Evolutionary conservation across 257 asterid species (phyloP), one percentile per base, ranked within the genome.

Genomic region (Nicotiana noctiflora): DNA sequence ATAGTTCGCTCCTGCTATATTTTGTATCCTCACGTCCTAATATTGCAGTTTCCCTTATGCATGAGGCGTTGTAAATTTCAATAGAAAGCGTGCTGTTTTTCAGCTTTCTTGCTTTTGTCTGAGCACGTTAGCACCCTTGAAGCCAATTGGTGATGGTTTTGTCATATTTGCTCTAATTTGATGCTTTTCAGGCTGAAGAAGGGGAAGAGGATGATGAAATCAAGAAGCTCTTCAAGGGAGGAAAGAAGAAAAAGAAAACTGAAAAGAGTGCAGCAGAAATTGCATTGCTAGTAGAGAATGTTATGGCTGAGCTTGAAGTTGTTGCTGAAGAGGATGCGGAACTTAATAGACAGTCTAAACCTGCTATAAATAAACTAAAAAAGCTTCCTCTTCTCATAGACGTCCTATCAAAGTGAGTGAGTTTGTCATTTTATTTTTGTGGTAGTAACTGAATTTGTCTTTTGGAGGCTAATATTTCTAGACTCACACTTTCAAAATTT

Each of bases 311-410:
- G 85, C 96, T 95, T 59, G 98, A 93, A 85, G 89, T 93, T 51
- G 98, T 90, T 53, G 99, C 98, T 5, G 99, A 95, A 88, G 97
- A 89, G 79, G 98, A 95, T 80, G 98, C 95, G 0, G 98, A 92
- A n/a, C 89, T 95, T 80, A 95, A 95, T 85, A 85, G 93, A 70
- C 94, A 89, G 84, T 88, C 86, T 63, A 92, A 92, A 84, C 98
- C 98, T 61, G 99, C 99, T 9, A 89, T 95, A 52, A 93, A 87
- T 86, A 95, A 95, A 77, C 89, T 95, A 61, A 95, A 82, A 90
- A 95, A 95, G 84, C 89, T 95, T 60, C 91, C 97, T 84, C 95
- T 92, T 81, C 98, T 95, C 19, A 91, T 89, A 25, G 97, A 95
- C 57, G 98, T 91, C 80, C 97, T 95, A 59, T 86, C 99, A 61